These are phyloP conservation scores for Phytophthora fragariaefolia DNA, from an alignment of 352 stramenopile species.

Conservation along the genomic window DNA sequence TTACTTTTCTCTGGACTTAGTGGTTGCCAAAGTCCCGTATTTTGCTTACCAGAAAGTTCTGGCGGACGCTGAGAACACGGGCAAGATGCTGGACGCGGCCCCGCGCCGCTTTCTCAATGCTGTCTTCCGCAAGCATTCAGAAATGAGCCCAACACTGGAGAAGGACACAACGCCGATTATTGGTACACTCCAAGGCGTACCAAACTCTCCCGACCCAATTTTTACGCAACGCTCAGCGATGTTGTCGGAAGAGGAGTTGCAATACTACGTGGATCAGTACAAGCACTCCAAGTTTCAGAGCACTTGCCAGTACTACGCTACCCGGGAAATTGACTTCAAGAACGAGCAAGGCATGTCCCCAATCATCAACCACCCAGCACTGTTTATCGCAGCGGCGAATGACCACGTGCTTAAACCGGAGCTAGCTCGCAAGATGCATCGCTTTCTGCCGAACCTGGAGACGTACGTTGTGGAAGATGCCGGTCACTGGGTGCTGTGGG, in stretches of 20 bases:
- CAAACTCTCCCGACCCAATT: slow-evolving; percentile 38
- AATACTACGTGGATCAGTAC: slow-evolving; percentile 72
- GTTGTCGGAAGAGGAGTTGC: slow-evolving; percentile 59
- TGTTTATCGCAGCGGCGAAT: slow-evolving; percentile 69
- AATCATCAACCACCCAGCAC: slow-evolving; percentile 50
- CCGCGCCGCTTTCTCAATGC: slow-evolving; percentile 58
- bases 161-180: slow-evolving; percentile 27
- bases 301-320: slow-evolving; percentile 65
- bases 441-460: slow-evolving; percentile 56
- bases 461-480: slow-evolving; percentile 59
- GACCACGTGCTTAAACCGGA: slow-evolving; percentile 63
- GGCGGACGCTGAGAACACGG: slow-evolving; percentile 46
- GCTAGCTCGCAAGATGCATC: slow-evolving; percentile 64
- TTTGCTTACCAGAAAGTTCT: slow-evolving; percentile 78
- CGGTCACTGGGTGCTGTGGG: slow-evolving; percentile 72
- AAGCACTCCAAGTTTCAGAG: slow-evolving; percentile 58
- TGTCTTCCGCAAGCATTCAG: slow-evolving; percentile 55
- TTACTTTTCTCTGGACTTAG: slow-evolving; percentile 48
- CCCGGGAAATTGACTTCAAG: slow-evolving; percentile 68
- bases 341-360: slow-evolving; percentile 39
- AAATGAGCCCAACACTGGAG: slow-evolving; percentile 35
- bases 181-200: slow-evolving; percentile 40
- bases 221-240: slow-evolving; percentile 51
- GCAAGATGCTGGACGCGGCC: slow-evolving; percentile 45
- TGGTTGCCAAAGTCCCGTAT: slow-evolving; percentile 55